A percentile compares a stretch with the other conserved stretches of the same genome.
Conservation (phyloP, 495 filamentous ascomycete genomes). For the Tuber aestivum region DNA sequence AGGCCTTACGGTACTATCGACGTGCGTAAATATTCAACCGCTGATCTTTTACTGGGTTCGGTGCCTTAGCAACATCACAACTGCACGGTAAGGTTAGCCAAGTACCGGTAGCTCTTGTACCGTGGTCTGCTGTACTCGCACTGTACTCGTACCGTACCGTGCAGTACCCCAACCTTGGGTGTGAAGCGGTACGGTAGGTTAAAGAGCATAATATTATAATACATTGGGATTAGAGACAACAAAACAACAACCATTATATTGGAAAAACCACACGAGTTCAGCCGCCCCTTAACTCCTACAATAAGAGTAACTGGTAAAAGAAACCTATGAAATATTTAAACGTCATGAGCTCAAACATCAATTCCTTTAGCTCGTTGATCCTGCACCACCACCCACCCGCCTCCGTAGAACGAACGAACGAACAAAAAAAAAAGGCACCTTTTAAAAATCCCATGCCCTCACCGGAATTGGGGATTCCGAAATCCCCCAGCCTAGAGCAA, state of each 20-base stretch:
- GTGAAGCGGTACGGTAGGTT: too few relatives aligned
- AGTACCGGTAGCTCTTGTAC: too few relatives aligned
- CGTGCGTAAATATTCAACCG: neutral
- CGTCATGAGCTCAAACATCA: neutral
- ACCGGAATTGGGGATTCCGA: neutral
- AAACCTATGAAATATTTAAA: neutral
- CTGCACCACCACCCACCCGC: neutral
- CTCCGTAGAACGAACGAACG: neutral
- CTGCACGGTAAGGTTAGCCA: neutral
- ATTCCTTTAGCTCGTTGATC: neutral
- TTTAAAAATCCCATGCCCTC: neutral
- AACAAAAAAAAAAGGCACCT: neutral
- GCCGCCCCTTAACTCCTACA: neutral
- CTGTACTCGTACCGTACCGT: neutral
- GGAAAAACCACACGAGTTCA: neutral
- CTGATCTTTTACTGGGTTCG: neutral
- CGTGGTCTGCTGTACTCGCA: neutral
- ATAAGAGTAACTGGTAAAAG: neutral
- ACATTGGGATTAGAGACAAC: neutral
- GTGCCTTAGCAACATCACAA: neutral
- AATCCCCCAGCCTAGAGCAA: neutral
- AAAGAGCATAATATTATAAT: neutral
- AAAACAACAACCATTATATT: neutral
- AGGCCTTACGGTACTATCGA: neutral
- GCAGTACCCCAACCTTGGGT: too few relatives aligned